Evolutionary conservation across 2,329 filamentous ascomycete species (phyloP).

Genomic region (Sporothrix dimorphospora): DNA sequence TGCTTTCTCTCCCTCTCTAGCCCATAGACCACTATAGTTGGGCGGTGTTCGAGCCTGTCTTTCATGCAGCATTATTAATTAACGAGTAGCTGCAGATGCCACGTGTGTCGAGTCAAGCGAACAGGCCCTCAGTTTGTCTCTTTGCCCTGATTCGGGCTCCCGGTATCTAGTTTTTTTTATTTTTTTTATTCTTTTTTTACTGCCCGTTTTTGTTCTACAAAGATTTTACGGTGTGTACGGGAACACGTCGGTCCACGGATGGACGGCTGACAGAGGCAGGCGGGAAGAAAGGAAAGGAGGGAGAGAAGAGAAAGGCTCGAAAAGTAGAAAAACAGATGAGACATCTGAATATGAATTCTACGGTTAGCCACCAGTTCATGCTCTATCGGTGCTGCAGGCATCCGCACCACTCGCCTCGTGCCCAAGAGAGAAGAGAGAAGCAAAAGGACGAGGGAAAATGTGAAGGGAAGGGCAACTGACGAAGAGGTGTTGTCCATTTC

Average conservation of each 20-base stretch:
- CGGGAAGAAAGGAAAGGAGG: conserved; percentile 5
- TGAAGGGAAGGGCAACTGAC: background rate
- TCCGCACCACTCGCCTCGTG: conserved; percentile 27
- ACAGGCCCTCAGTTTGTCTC: conserved; percentile 33
- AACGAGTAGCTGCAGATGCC: conserved; percentile 39
- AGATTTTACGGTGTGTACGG: background rate
- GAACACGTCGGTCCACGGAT: conserved; percentile 21
- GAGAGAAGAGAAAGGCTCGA: background rate
- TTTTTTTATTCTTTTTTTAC: background rate
- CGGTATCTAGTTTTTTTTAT: background rate
- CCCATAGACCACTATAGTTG: background rate
- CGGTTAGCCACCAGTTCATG: conserved; percentile 26
- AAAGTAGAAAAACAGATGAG: background rate
- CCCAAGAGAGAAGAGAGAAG: background rate
- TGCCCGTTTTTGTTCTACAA: conserved; percentile 18
- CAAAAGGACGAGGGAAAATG: background rate
- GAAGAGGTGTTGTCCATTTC: no score
- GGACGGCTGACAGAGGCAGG: conserved; percentile 19
- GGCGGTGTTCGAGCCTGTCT: conserved; percentile 22
- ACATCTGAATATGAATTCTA: conserved; percentile 14
- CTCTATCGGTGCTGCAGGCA: conserved; percentile 31
- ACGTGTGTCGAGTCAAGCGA: conserved; percentile 61
- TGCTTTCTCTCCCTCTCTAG: background rate
- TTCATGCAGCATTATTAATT: conserved; percentile 4
- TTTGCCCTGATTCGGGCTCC: background rate